phyloP scores from a whole-genome alignment of 148 eudicot genomes.

The Bassia scoparia region DNA sequence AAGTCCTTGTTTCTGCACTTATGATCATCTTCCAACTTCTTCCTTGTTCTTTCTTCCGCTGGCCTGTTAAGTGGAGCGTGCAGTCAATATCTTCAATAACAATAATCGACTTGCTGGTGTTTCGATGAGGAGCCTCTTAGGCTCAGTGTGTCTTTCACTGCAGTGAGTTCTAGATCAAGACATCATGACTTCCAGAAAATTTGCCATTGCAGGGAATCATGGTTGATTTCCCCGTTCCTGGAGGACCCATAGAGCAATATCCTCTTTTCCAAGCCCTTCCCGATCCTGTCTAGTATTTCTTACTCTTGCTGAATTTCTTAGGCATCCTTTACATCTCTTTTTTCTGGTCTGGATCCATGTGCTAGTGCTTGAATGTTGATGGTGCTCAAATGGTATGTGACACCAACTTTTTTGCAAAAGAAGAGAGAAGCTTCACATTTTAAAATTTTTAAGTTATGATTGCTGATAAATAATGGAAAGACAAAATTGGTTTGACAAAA shows the following conservation, averaged over 20 bases:
- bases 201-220: constrained; percentile 65
- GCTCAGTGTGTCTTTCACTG: constrained; percentile 47
- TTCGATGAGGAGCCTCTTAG: constrained; percentile 41
- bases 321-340: constrained; percentile 47
- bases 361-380: constrained; percentile 43
- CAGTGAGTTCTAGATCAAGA: constrained; percentile 29
- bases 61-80: constrained; percentile 46
- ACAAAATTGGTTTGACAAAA: too few species aligned
- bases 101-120: constrained; percentile 44
- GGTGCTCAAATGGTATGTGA: constrained; percentile 50
- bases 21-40: background rate
- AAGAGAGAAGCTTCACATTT: background rate
- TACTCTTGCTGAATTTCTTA: constrained; percentile 38
- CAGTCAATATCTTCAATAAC: constrained; percentile 62
- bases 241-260: constrained; percentile 46
- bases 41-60: constrained; percentile 25
- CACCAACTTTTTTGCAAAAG: constrained; percentile 33
- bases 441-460: too few species aligned
- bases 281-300: constrained; percentile 43
- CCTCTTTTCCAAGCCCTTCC: constrained; percentile 63
- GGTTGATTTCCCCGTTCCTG: constrained; percentile 55
- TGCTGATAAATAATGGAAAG: too few species aligned
- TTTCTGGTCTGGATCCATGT: constrained; percentile 47
- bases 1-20: background rate
- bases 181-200: constrained; percentile 37